Evolutionary conservation across 768 basidiomycete genomes (phyloP), one percentile per base, ranked within the genome.

Genomic region (Sporobolomyces roseus): DNA sequence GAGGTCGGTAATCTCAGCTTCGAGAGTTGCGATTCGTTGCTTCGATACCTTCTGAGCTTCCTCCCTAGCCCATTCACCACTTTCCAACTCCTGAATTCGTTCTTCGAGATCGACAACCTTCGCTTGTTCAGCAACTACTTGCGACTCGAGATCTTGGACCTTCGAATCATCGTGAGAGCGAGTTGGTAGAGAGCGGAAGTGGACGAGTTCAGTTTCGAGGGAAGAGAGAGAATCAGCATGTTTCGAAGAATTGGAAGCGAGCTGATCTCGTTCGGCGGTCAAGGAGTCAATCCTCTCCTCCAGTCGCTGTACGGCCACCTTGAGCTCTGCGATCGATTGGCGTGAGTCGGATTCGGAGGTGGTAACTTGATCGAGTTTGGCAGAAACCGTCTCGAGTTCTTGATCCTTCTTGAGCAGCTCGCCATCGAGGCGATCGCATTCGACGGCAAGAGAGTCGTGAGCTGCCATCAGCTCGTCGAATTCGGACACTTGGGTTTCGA

Each of bases 211-310:
- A 25, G 51, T 32, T 30, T 32, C 14, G 60, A 38, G 53, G 7
- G 52, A 7, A 10, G 25, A n/a, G 66, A 50, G 45, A 9, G 52
- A 0, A 17, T 48, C 45, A 14, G 53, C 12, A 1, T 43, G 29
- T 3, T n/a, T 21, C 30, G 65, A 23, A 19, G 35, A 25, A 3
- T 49, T 21, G 21, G 45, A 12, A 4, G 14, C 33, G 2, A 67
- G 46, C 35, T 38, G 19, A 50, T 60, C 41, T 41, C 32, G 50
- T 41, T 51, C 58, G 41, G 35, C 19, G 10, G 56, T 60, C 38
- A 56, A n/a, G 23, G 13, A 3, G 6, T 38, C n/a, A 17, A 58
- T 25, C 6, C 10, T 43, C 29, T 58, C 38, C 45, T 45, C 41
- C 29, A 30, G 4, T 12, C 6, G 3, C 29, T 43, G 21, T 3